Evolutionary conservation across 2,329 filamentous ascomycete genomes (phyloP).

Genomic region (Blastomyces parvus): DNA sequence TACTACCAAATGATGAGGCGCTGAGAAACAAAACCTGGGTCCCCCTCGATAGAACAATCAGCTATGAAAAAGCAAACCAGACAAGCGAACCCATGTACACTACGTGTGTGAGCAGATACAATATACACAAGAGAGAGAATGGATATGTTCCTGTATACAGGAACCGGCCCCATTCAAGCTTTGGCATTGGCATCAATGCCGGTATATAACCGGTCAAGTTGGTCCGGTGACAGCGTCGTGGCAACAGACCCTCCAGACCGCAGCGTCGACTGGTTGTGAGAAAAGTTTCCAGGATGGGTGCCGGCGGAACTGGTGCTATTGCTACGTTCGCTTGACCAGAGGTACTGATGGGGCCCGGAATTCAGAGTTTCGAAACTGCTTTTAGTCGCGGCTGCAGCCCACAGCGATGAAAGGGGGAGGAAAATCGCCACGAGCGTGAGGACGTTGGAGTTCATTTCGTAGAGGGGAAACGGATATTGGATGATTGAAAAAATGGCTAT

Average conservation of each 20-base stretch:
- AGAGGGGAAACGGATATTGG: slow-evolving; percentile 43
- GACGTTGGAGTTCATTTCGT: slow-evolving; percentile 47
- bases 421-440: slow-evolving; percentile 53
- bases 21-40: background rate
- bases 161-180: slow-evolving; percentile 10
- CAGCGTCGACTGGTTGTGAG: background rate
- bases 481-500: slow-evolving; percentile 53
- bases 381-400: slow-evolving; percentile 44
- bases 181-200: slow-evolving; percentile 12
- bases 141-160: background rate
- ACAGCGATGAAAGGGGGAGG: slow-evolving; percentile 57
- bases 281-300: slow-evolving; percentile 8
- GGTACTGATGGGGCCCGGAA: slow-evolving; percentile 3
- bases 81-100: background rate
- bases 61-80: background rate
- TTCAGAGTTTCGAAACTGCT: slow-evolving; percentile 12
- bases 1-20: background rate
- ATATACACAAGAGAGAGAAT: background rate
- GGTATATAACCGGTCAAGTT: slow-evolving; percentile 15
- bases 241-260: slow-evolving; percentile 7
- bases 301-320: background rate
- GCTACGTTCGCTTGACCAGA: slow-evolving; percentile 9
- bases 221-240: slow-evolving; percentile 8
- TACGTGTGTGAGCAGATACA: background rate
- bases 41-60: background rate